Conservation (phyloP, 495 filamentous ascomycete genomes). For the Cudoniella acicularis region DNA sequence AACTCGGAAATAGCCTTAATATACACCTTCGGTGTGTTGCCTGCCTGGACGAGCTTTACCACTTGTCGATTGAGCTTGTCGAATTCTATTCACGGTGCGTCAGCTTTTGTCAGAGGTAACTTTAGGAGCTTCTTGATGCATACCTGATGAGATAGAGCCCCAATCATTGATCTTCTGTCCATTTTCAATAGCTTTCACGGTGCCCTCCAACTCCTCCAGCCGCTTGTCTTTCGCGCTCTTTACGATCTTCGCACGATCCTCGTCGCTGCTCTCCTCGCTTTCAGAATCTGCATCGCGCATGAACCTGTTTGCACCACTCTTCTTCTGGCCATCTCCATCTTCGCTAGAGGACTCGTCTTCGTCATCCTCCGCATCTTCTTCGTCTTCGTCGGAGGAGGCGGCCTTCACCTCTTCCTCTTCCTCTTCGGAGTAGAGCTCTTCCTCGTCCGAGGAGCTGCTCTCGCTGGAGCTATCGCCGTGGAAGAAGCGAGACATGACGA, state of each 20-base stretch:
- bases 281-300: conserved; percentile 68
- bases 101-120: not conserved
- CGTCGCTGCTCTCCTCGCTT: conserved; percentile 80
- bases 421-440: conserved; percentile 79
- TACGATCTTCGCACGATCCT: conserved; percentile 74
- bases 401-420: conserved; percentile 58
- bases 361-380: conserved; percentile 44
- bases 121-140: conserved; percentile 28
- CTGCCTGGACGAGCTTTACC: conserved; percentile 68
- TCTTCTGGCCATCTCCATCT: conserved; percentile 57
- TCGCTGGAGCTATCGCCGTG: conserved; percentile 43
- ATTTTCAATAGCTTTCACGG: conserved; percentile 87
- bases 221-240: conserved; percentile 99
- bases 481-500: conserved; percentile 93
- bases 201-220: conserved; percentile 86
- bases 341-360: conserved; percentile 61
- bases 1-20: conserved; percentile 90
- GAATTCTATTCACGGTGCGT: conserved; percentile 60
- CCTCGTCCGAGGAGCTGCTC: conserved; percentile 75
- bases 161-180: conserved; percentile 96
- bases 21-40: conserved; percentile 81
- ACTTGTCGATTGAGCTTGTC: conserved; percentile 95
- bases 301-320: conserved; percentile 73
- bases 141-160: conserved; percentile 86
- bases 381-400: conserved; percentile 40